Conservation (phyloP, 257 asterid genomes). For the Hygrophila difformis region DNA sequence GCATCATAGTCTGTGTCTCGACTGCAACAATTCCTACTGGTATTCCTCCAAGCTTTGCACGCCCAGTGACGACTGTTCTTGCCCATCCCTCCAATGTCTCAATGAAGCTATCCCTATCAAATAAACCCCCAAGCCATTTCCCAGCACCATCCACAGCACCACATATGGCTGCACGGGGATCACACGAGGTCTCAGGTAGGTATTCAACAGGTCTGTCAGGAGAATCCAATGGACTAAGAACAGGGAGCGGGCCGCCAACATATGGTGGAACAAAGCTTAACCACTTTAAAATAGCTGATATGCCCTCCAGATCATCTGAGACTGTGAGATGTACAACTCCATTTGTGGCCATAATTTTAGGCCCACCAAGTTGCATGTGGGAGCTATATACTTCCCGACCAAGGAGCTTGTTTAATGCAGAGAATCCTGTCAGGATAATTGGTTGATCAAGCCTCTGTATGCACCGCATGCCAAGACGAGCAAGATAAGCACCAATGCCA, state of each 20-base stretch:
- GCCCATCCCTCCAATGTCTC: slow-evolving; percentile 99
- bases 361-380: slow-evolving; percentile 99
- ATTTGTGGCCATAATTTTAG: slow-evolving; percentile 95
- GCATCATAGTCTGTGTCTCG: slow-evolving; percentile 97
- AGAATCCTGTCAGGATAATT: slow-evolving; percentile 90
- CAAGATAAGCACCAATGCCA: slow-evolving; percentile 95
- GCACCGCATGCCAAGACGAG: slow-evolving; percentile 98
- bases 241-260: slow-evolving; percentile 87
- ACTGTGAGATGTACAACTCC: slow-evolving; percentile 98
- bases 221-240: slow-evolving; percentile 58
- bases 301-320: slow-evolving; percentile 93
- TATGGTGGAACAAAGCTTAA: slow-evolving; percentile 83
- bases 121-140: slow-evolving; percentile 90
- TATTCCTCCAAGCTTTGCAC: slow-evolving; percentile 92
- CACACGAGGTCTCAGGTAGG: slow-evolving; percentile 83
- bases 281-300: slow-evolving; percentile 84
- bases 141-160: slow-evolving; percentile 58
- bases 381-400: slow-evolving; percentile 98
- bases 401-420: slow-evolving; percentile 89
- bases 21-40: slow-evolving; percentile 96
- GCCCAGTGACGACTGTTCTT: slow-evolving; percentile 90
- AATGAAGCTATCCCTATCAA: slow-evolving; percentile 76
- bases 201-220: slow-evolving; percentile 67
- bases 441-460: slow-evolving; percentile 96
- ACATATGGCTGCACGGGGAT: slow-evolving; percentile 91